These are phyloP conservation scores for Diaporthe amygdali DNA, from an alignment of 2,329 filamentous ascomycete species.

Conservation along the genomic window DNA sequence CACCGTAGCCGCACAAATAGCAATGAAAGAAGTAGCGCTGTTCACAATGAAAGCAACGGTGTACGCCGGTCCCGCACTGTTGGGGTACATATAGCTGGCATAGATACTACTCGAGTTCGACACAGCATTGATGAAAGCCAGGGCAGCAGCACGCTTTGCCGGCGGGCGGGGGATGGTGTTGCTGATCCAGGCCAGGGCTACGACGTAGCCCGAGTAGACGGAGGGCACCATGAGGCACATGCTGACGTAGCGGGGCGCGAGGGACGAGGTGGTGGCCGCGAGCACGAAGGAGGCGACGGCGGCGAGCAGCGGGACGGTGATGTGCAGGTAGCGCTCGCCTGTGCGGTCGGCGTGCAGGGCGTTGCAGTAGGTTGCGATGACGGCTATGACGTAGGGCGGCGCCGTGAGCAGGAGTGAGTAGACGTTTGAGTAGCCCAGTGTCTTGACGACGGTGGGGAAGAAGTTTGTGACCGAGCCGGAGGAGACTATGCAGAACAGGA, in stretches of 20 bases:
- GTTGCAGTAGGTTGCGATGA: constrained; percentile 67
- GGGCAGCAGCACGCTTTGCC: constrained; percentile 70
- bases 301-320: constrained; percentile 65
- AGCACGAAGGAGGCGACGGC: constrained; percentile 71
- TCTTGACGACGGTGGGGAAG: constrained; percentile 73
- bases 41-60: constrained; percentile 71
- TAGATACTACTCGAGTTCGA: constrained; percentile 75
- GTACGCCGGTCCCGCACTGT: constrained; percentile 47
- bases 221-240: constrained; percentile 76
- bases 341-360: constrained; percentile 75
- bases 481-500: constrained; percentile 62
- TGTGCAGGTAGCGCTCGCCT: constrained; percentile 74
- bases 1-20: constrained; percentile 66
- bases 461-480: constrained; percentile 68
- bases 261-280: constrained; percentile 64
- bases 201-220: constrained; percentile 70
- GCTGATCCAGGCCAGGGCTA: constrained; percentile 75
- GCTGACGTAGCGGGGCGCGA: constrained; percentile 68
- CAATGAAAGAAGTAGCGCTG: constrained; percentile 66
- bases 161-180: constrained; percentile 78
- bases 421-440: constrained; percentile 66
- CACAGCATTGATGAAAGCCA: constrained; percentile 79
- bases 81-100: constrained; percentile 70
- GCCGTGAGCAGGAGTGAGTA: constrained; percentile 67
- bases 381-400: constrained; percentile 68